Evolutionary conservation across 106 monocot genomes (phyloP).

Genomic region (Allium cepa): DNA sequence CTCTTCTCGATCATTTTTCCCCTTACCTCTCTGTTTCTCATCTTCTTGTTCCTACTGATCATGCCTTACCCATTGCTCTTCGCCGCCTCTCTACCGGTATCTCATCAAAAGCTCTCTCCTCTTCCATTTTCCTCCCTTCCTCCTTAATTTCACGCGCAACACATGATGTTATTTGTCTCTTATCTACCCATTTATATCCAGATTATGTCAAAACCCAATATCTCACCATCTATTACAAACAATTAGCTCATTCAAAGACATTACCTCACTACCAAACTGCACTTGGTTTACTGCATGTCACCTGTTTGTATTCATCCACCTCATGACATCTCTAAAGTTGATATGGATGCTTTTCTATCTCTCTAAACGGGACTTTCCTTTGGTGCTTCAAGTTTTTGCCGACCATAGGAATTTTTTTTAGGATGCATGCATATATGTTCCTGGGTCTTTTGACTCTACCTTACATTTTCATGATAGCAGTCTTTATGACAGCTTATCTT

Average conservation of each 20-base stretch:
- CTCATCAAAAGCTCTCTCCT: slow-evolving; percentile 33
- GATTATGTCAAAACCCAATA: slow-evolving; percentile 36
- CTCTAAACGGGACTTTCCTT: slow-evolving; percentile 32
- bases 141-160: slow-evolving; percentile 46
- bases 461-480: slow-evolving; percentile 50
- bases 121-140: slow-evolving; percentile 22
- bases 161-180: slow-evolving; percentile 45
- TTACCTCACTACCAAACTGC: slow-evolving; percentile 35
- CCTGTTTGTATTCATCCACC: slow-evolving; percentile 21
- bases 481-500: slow-evolving; percentile 35
- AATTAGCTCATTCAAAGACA: slow-evolving; percentile 26
- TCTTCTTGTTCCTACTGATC: slow-evolving; percentile 33
- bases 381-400: slow-evolving; percentile 59
- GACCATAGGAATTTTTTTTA: slow-evolving; percentile 45
- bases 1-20: slow-evolving; percentile 32
- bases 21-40: slow-evolving; percentile 19
- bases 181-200: slow-evolving; percentile 40
- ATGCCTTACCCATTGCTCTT: slow-evolving; percentile 37
- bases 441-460: slow-evolving; percentile 44
- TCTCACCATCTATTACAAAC: slow-evolving; percentile 31
- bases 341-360: slow-evolving; percentile 12
- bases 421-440: slow-evolving; percentile 54
- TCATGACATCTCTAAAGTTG: not conserved
- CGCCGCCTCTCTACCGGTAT: slow-evolving; percentile 47
- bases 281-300: slow-evolving; percentile 24